Base-by-base conservation (phyloP, 352 stramenopile species). In the Phytophthora boehmeriae region DNA sequence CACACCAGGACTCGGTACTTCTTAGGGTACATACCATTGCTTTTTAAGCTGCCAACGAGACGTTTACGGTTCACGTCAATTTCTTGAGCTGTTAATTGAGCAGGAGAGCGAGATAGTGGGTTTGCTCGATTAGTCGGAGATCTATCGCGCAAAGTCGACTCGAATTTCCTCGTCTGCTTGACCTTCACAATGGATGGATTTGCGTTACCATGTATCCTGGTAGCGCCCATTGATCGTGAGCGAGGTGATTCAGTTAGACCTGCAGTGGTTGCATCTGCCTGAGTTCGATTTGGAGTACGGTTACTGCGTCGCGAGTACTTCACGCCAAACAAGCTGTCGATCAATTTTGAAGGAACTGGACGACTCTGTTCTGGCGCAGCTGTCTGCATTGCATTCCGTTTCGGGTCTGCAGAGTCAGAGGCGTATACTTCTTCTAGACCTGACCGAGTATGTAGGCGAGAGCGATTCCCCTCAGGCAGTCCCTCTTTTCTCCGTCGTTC, bases 1-100 rank as follows among this genome's bases (percentile, higher is more conserved):
- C 89, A 97, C 20, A 91, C 85, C 1, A 96, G 66, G 16, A 92
- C 72, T 2, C 89, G 86, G 54, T 96, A 96, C 46, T 93, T 92
- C 14, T 75, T 80, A 0, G 89, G 89, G 49, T 93, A 97, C 47
- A 65, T 72, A 4, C 88, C 87, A 62, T 86, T 90, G 59, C 73
- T 84, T 36, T 79, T 78, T 4, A 97, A 71, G 46, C 79, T 86
- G 14, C 71, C 66, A 58, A 83, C 66, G 3, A 96, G 67, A 32
- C 83, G 83, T 43, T 75, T 86, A 19, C 68, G 71, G 67, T 94
- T 91, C 20, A 86, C 52, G 54, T 76, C 69, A 20, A 90, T 66
- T 60, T 93, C 68, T 63, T 71, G 54, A 48, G 54, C 41, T 39
- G 58, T 65, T 30, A 76, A 28, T 63, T 73, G 58, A 8, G 47